phyloP scores from a whole-genome alignment of 148 eudicot species.

The Talinum fruticosum region DNA sequence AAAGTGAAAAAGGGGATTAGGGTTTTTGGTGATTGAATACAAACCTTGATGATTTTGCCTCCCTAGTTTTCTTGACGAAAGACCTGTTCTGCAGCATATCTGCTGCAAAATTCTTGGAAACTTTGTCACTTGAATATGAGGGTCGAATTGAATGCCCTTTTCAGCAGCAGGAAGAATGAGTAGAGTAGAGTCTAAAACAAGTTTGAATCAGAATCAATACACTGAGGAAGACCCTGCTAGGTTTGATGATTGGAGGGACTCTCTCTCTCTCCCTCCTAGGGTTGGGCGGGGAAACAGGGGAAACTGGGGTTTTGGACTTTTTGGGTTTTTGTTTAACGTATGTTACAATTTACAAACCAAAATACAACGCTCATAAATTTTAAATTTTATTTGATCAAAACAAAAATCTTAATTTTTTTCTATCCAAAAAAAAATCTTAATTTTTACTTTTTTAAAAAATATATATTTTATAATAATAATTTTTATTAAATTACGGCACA shows the following conservation, averaged over 20 bases:
- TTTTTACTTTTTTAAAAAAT: no score
- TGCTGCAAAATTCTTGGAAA: constrained; percentile 5
- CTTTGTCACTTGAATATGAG: background rate
- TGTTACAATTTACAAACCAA: no score
- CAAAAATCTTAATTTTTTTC: no score
- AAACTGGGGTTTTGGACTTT: background rate
- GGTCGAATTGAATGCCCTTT: background rate
- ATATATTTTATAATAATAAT: no score
- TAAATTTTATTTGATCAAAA: no score
- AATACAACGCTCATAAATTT: no score
- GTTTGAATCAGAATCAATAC: background rate
- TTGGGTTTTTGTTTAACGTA: background rate
- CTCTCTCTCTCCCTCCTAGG: background rate
- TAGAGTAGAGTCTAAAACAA: no score
- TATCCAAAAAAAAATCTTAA: no score
- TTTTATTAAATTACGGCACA: no score
- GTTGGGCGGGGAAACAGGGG: constrained; percentile 8
- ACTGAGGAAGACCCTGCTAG: background rate
- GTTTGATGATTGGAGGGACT: background rate
- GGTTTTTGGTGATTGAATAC: background rate
- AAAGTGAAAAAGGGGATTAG: constrained; percentile 8
- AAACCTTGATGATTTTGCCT: constrained; percentile 84
- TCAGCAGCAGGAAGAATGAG: background rate
- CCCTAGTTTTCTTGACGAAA: constrained; percentile 61
- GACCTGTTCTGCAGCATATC: constrained; percentile 81